A percentile compares a stretch with the other conserved stretches of the same genome.
phyloP scores from a whole-genome alignment of 192 early-diverging fungal species.

The Phycomyces blakesleeanus region DNA sequence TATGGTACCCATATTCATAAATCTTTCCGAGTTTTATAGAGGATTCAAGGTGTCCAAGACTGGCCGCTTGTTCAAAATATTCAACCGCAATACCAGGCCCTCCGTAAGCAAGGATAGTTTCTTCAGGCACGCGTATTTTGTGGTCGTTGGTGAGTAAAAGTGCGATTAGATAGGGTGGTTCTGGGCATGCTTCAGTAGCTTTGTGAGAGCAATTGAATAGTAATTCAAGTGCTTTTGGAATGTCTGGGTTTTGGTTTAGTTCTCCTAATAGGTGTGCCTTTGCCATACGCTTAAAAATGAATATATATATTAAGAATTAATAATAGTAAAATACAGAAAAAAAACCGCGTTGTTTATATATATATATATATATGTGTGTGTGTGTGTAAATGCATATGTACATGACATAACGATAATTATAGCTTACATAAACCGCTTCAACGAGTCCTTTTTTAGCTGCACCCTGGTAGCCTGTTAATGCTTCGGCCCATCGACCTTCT shows the following conservation, averaged over 20 bases:
- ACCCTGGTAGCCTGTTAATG: conserved; percentile 42
- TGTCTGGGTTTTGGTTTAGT: conserved; percentile 60
- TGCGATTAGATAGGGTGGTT: conserved; percentile 75
- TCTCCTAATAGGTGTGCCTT: conserved; percentile 71
- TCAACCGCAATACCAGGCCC: conserved; percentile 63
- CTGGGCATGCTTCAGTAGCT: conserved; percentile 68
- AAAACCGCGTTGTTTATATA: neutral
- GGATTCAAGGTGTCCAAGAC: conserved; percentile 64
- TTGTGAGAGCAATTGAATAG: conserved; percentile 72
- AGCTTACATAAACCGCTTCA: conserved; percentile 55
- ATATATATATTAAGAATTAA: neutral
- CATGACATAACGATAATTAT: too few relatives aligned
- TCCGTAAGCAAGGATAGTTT: conserved; percentile 64
- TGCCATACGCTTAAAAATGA: conserved; percentile 61
- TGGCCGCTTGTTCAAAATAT: conserved; percentile 69
- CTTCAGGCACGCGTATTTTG: conserved; percentile 16
- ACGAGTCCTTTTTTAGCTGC: conserved; percentile 64
- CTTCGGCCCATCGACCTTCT: conserved; percentile 55
- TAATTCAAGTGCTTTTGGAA: conserved; percentile 75
- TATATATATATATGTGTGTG: neutral
- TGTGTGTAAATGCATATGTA: too few relatives aligned
- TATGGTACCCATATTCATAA: conserved; percentile 66
- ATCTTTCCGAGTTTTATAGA: conserved; percentile 77
- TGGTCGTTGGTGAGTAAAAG: conserved; percentile 65
- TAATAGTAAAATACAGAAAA: conserved; percentile 6